These are phyloP conservation scores for Cyclocybe aegerita DNA, from an alignment of 768 basidiomycete species.

Conservation along the genomic window DNA sequence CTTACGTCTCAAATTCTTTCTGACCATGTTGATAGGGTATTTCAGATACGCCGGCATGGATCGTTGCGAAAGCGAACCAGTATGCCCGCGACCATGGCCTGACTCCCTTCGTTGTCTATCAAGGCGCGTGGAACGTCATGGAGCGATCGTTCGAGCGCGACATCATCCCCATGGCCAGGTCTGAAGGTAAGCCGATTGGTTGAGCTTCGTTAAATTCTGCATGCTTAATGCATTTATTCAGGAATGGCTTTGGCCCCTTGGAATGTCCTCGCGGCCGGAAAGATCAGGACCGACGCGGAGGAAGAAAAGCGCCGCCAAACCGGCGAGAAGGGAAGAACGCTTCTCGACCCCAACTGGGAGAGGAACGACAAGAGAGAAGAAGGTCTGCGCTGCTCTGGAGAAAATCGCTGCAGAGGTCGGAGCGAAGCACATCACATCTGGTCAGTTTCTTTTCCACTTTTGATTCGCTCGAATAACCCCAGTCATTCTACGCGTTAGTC, in stretches of 20 bases:
- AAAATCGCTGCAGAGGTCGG: slow-evolving; percentile 52
- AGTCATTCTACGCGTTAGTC: slow-evolving; percentile 23
- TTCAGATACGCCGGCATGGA: slow-evolving; percentile 44
- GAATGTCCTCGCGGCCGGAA: slow-evolving; percentile 35
- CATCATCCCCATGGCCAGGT: slow-evolving; percentile 45
- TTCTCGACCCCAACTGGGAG: slow-evolving; percentile 36
- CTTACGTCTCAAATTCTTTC: too few species aligned
- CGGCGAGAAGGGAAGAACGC: slow-evolving; percentile 39
- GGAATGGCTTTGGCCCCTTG: slow-evolving; percentile 34
- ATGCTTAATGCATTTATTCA: neutral
- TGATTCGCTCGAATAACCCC: neutral
- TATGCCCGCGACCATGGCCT: slow-evolving; percentile 46
- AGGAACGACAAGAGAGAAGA: slow-evolving; percentile 43
- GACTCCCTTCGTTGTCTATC: slow-evolving; percentile 52
- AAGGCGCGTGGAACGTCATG: slow-evolving; percentile 41
- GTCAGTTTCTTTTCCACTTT: slow-evolving; percentile 29
- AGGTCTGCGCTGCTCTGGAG: slow-evolving; percentile 43
- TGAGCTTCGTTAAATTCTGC: neutral
- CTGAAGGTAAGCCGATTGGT: slow-evolving; percentile 31
- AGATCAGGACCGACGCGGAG: slow-evolving; percentile 53
- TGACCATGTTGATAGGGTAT: too few species aligned
- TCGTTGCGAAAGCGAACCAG: slow-evolving; percentile 44
- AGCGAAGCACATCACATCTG: slow-evolving; percentile 43
- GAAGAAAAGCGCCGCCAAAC: slow-evolving; percentile 24
- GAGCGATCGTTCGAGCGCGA: slow-evolving; percentile 52